Evolutionary conservation across 106 monocot genomes (phyloP), one percentile per base, ranked within the genome.

Genomic region (Chionographis japonica): DNA sequence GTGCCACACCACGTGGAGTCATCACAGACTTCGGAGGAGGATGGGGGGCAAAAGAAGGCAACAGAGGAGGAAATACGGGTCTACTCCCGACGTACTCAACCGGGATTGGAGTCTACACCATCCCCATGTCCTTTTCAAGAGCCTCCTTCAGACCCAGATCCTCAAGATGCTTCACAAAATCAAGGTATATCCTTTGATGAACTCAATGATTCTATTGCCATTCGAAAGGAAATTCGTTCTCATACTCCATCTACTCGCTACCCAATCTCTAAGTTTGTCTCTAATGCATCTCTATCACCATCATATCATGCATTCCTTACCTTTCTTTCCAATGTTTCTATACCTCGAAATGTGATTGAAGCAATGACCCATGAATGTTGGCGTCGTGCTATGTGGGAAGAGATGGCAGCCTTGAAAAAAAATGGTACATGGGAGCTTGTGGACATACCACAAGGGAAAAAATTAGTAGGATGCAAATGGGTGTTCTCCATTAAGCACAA

Each of bases 321-420:
- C 40, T 20, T 3, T 17, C 52, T 35, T 51, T n/a, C 12, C 6
- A 55, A 6, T 40, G 13, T 66, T 36, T 15, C 17, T 27, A 66
- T 66, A 15, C 74, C 56, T 12, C 20, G 2, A 12, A 65, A 2
- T 7, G 14, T 63, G 37, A 43, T 2, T 37, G 41, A 74, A 38
- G 56, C 49, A 12, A 42, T 66, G 38, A 11, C 36, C 8, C 43
- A 57, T 7, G 16, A 13, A 12, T 15, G 4, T 8, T 69, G 14
- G 56, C 55, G 56, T 8, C 35, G 56, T 15, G 39, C 54, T 8
- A 58, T 69, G 65, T 13, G 57, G 56, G 27, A 12, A 18, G 49
- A 71, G 36, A 71, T 71, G 71, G 57, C 17, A 0, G 71, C 53
- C 16, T 42, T 75, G 13, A 20, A 36, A 58, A 52, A 52, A 52